Percentiles rank a stretch among this genome's conserved stretches.
Evolutionary conservation across 371 early-diverging fungal species (phyloP).

Genomic region (Capillidium heterosporum): DNA sequence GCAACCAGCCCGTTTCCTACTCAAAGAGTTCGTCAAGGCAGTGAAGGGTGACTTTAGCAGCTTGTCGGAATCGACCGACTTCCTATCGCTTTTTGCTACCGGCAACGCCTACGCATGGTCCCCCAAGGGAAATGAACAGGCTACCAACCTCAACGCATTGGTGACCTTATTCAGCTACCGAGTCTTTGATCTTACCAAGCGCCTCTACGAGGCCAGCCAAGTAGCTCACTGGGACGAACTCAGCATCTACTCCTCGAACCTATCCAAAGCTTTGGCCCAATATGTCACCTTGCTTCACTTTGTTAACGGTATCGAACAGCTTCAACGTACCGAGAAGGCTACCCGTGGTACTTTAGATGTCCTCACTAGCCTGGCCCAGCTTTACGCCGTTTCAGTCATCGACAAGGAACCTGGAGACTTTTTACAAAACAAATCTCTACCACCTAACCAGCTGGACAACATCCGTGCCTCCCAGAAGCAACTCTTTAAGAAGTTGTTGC

Average conservation of each 20-base stretch:
- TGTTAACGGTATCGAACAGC: neutral
- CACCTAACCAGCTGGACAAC: conserved; percentile 23
- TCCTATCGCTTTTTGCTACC: neutral
- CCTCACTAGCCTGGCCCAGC: conserved; percentile 11
- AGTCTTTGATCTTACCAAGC: neutral
- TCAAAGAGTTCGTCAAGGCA: conserved; percentile 14
- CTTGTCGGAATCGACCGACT: neutral
- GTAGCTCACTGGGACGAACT: neutral
- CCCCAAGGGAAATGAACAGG: neutral
- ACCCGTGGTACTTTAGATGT: neutral
- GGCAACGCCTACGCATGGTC: too few relatives aligned
- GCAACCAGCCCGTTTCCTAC: conserved; percentile 39
- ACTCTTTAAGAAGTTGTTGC: conserved; percentile 32
- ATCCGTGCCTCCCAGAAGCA: conserved; percentile 22
- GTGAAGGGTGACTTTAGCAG: neutral
- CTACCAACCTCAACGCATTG: neutral
- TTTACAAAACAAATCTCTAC: conserved; percentile 27
- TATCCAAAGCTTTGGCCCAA: neutral
- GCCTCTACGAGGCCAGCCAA: neutral
- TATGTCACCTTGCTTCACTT: neutral
- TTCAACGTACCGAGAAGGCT: neutral
- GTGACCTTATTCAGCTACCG: neutral
- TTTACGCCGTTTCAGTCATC: conserved; percentile 25
- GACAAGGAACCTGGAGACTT: conserved; percentile 43
- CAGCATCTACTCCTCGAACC: neutral